Base-by-base conservation (phyloP, 2,329 filamentous ascomycete species). In the Pyricularia grisea region DNA sequence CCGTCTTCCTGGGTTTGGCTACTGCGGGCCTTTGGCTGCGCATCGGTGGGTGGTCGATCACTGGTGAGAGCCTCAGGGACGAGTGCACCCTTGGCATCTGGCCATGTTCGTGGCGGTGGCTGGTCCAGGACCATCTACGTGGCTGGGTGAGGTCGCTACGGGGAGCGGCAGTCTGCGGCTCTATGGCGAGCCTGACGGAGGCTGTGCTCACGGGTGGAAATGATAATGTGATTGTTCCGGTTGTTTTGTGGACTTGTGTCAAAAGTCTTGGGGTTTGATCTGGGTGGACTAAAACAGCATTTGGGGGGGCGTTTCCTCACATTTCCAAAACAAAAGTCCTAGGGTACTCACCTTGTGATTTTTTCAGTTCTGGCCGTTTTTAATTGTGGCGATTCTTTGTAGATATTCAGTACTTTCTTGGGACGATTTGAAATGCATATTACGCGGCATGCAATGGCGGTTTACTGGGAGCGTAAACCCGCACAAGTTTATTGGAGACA, bases 161-260 rank as follows among this genome's bases (percentile, higher is more conserved):
- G 4, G 95, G 94, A 76, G 88, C 90, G 12, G 81, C 83, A 4
- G 76, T 92, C 66, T 96, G 93, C 72, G 93, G 92, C 7, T 85
- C 85, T 61, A 87, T 93, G 70, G 92, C 94, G 31, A 97, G 94
- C 78, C 84, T 97, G 73, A 97, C 95, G 68, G 95, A 99, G 81
- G 94, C 95, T 30, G 94, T 97, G 65, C 81, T 99, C 72, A 98
- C 95, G 17, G 95, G 95, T 2, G 95, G 94, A 33, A 99, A 99
- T 79, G 95, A 99, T 83, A 99, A 99, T 82, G 95, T 99, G 23
- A 90, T 98, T 72, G 94, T 98, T 72, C 95, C 95, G 4, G 88
- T 99, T 69, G 89, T 97, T 67, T 80, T 99, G 71, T 99, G 95
- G 95, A 86, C 94, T 70, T 89, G 97, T 74, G 93, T 97, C 58